Conservation (phyloP, 805 yeast genomes). For the Zygosaccharomyces gambellarensis region DNA sequence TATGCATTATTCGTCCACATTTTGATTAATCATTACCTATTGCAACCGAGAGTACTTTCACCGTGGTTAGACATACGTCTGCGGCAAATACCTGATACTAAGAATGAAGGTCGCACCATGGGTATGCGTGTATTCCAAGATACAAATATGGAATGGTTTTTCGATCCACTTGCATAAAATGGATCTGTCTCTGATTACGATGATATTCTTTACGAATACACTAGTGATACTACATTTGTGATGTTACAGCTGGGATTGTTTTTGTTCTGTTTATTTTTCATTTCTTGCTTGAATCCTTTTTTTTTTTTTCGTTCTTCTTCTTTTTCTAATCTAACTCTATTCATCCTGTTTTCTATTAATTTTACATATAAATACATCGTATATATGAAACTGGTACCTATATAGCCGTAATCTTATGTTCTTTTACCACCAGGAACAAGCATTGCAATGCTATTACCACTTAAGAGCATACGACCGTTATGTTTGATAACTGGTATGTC, state of each 20-base stretch:
- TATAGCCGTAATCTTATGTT: not conserved
- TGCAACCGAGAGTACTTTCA: conserved; percentile 35
- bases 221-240: not conserved
- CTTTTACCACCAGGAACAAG: conserved; percentile 49
- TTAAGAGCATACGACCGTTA: conserved; percentile 57
- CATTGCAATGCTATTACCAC: conserved; percentile 72
- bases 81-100: conserved; percentile 39
- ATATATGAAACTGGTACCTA: too few species aligned
- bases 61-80: conserved; percentile 29
- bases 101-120: conserved; percentile 44
- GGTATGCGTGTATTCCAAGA: conserved; percentile 62
- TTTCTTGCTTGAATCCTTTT: not conserved
- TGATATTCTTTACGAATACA: not conserved
- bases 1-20: conserved; percentile 47
- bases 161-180: conserved; percentile 47
- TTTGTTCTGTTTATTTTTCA: not conserved
- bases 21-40: conserved; percentile 36
- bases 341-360: not conserved
- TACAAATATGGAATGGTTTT: conserved; percentile 45
- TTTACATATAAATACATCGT: not conserved
- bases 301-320: not conserved
- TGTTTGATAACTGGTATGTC: conserved; percentile 43
- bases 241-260: not conserved
- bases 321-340: not conserved
- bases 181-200: not conserved